Evolutionary conservation across 371 early-diverging fungal species (phyloP).

Genomic region (Mucor piriformis): DNA sequence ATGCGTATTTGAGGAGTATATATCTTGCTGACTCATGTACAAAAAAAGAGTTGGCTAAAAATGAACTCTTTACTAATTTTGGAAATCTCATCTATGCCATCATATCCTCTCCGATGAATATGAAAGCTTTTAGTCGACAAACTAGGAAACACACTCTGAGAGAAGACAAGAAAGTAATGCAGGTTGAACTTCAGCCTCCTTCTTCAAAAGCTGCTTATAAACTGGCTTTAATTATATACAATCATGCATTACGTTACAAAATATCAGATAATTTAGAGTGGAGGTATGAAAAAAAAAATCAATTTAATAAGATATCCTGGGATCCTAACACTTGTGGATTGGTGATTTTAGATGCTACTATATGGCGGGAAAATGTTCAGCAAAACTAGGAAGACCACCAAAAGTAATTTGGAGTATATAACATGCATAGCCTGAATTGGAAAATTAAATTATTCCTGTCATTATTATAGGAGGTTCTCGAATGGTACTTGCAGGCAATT

Average conservation of each 20-base stretch:
- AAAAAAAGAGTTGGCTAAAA: background rate
- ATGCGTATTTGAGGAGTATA: constrained; percentile 53
- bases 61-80: constrained; percentile 56
- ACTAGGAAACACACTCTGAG: constrained; percentile 7
- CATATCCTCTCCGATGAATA: constrained; percentile 69
- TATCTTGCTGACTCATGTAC: constrained; percentile 19
- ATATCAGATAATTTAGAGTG: constrained; percentile 37
- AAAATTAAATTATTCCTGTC: constrained; percentile 2
- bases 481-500: constrained; percentile 49
- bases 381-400: constrained; percentile 54
- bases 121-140: constrained; percentile 47
- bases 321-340: background rate
- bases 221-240: constrained; percentile 43
- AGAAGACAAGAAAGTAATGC: constrained; percentile 14
- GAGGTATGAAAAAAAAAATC: constrained; percentile 30
- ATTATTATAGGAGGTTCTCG: constrained; percentile 40
- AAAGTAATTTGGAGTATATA: constrained; percentile 27
- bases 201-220: constrained; percentile 45
- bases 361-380: constrained; percentile 67
- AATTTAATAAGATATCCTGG: background rate
- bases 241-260: constrained; percentile 41
- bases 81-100: constrained; percentile 68
- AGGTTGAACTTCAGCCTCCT: constrained; percentile 4
- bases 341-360: constrained; percentile 46
- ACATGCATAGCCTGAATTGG: background rate